Conservation (phyloP, 352 stramenopile genomes). For the Blastocystis sp. region DNA sequence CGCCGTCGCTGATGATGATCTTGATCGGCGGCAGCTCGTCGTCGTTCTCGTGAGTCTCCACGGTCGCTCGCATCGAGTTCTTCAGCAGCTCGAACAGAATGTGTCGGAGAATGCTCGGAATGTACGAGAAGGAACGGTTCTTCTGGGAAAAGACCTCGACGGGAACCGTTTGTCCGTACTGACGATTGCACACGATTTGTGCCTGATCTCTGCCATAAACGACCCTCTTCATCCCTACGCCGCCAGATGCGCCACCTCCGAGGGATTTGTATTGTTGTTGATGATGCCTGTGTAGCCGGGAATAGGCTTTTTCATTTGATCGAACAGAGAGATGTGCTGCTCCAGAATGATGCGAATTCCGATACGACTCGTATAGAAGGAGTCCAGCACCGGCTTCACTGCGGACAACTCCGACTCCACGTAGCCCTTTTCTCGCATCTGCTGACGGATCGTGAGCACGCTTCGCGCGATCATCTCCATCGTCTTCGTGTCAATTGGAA, state of each 20-base stretch:
- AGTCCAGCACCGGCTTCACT: constrained; percentile 92
- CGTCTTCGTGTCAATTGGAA: constrained; percentile 73
- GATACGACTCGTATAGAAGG: constrained; percentile 97
- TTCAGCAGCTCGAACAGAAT: constrained; percentile 98
- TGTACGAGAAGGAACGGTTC: constrained; percentile 95
- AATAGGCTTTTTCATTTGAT: constrained; percentile 54
- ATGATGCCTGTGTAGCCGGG: constrained; percentile 60
- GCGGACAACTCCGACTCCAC: constrained; percentile 74
- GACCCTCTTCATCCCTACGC: constrained; percentile 78
- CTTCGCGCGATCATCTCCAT: constrained; percentile 97
- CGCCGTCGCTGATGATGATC: constrained; percentile 95
- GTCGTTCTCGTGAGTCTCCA: constrained; percentile 90
- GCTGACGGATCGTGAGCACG: constrained; percentile 86
- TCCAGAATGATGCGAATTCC: constrained; percentile 96
- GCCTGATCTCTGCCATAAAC: constrained; percentile 90
- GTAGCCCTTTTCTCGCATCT: constrained; percentile 66
- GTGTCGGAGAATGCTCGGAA: constrained; percentile 84
- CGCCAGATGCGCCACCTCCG: not conserved
- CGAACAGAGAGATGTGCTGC: constrained; percentile 89
- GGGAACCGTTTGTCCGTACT: constrained; percentile 95
- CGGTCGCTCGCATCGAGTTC: constrained; percentile 93
- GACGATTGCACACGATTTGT: constrained; percentile 91
- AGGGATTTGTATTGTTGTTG: constrained; percentile 48
- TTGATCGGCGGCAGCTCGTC: constrained; percentile 87
- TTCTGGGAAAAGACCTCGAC: constrained; percentile 91